Evolutionary conservation across 179 eudicot species (phyloP).

Genomic region (Silene vulgaris): DNA sequence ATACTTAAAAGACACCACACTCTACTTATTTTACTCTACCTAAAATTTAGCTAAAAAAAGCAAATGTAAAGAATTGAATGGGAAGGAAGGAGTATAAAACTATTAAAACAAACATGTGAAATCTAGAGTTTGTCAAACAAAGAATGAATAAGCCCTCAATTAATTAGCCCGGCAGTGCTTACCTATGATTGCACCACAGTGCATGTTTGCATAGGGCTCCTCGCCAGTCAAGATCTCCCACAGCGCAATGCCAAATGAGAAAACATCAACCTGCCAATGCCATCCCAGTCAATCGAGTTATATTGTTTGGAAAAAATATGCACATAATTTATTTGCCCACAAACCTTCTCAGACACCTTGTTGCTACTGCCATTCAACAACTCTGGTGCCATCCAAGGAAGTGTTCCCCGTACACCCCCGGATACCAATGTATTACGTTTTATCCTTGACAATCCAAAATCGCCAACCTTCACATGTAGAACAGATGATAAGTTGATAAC

Average conservation of each 20-base stretch:
- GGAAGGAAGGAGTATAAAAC: background rate
- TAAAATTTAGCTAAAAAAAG: no score
- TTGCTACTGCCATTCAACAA: constrained; percentile 50
- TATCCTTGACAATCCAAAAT: constrained; percentile 52
- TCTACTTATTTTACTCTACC: no score
- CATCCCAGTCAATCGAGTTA: constrained; percentile 1
- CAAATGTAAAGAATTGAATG: no score
- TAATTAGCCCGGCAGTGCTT: constrained; percentile 12
- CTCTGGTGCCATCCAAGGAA: constrained; percentile 66
- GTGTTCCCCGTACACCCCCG: constrained; percentile 57
- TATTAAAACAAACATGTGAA: background rate
- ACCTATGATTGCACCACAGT: constrained; percentile 97
- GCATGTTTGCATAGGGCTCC: constrained; percentile 96
- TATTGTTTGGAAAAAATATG: background rate
- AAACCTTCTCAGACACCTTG: constrained; percentile 51
- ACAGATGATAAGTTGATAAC: background rate
- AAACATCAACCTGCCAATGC: constrained; percentile 83
- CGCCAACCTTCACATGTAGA: constrained; percentile 38
- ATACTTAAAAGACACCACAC: no score
- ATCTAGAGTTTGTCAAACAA: background rate
- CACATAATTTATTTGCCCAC: constrained; percentile 8
- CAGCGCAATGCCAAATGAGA: constrained; percentile 87
- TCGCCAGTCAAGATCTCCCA: constrained; percentile 97
- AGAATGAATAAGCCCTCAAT: background rate
- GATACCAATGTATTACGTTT: constrained; percentile 50